phyloP scores from a whole-genome alignment of 192 early-diverging fungal species.

The Entomortierella lignicola region DNA sequence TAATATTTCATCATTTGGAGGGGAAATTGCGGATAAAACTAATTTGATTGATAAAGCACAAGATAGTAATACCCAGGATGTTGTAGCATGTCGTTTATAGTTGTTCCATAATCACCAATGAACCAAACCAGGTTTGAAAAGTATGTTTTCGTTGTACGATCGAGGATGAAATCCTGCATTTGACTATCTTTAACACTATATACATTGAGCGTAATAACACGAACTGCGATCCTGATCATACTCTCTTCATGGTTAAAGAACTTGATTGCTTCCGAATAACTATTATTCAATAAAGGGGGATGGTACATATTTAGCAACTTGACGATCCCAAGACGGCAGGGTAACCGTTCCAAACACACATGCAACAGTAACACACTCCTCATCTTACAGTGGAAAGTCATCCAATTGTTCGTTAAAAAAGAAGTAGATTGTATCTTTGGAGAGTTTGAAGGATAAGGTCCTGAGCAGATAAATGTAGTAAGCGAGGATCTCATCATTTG shows the following conservation, averaged over 20 bases:
- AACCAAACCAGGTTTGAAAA: constrained; percentile 60
- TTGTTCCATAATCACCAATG: constrained; percentile 52
- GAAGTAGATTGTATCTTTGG: constrained; percentile 68
- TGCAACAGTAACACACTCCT: background rate
- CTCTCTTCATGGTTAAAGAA: constrained; percentile 76
- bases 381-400: constrained; percentile 54
- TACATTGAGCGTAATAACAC: constrained; percentile 73
- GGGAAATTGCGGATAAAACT: no score
- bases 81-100: constrained; percentile 48
- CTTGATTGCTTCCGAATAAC: constrained; percentile 73
- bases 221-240: constrained; percentile 78
- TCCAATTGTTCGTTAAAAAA: constrained; percentile 69
- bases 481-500: constrained; percentile 75
- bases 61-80: constrained; percentile 50
- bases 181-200: constrained; percentile 56
- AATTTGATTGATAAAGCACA: no score
- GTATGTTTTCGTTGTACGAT: constrained; percentile 52
- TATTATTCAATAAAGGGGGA: constrained; percentile 13
- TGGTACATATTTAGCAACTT: background rate
- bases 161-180: constrained; percentile 56
- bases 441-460: constrained; percentile 74
- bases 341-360: background rate
- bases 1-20: no score
- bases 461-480: constrained; percentile 80
- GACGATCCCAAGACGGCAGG: no score